phyloP scores from a whole-genome alignment of 2,329 filamentous ascomycete genomes.

The Mollisiaceae sp. region DNA sequence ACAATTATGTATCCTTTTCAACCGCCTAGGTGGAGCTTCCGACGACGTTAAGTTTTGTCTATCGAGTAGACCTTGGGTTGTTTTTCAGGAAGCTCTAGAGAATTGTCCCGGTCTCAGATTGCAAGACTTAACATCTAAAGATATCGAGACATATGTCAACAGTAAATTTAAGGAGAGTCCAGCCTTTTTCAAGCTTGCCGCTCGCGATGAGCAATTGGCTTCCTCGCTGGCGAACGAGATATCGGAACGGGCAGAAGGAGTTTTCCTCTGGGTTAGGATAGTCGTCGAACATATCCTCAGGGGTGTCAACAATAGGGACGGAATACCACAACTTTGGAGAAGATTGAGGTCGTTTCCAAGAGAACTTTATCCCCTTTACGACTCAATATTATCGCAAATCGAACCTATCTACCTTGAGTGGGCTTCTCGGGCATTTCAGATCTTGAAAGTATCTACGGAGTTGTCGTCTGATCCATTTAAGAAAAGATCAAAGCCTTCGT shows the following conservation, averaged over 20 bases:
- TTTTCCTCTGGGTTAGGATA: not conserved
- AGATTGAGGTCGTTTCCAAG: not conserved
- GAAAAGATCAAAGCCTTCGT: too few relatives aligned
- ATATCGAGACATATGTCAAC: constrained; percentile 17
- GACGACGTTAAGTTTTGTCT: constrained; percentile 18
- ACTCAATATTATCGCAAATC: not conserved
- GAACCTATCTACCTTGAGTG: not conserved
- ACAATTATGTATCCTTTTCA: constrained; percentile 9
- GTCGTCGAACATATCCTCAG: not conserved
- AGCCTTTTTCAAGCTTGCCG: not conserved
- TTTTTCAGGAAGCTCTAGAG: constrained; percentile 17
- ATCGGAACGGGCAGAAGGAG: not conserved
- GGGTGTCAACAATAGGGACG: not conserved
- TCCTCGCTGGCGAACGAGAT: not conserved
- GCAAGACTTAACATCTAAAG: constrained; percentile 13
- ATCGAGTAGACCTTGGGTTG: constrained; percentile 16
- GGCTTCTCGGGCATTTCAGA: not conserved
- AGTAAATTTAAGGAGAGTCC: not conserved
- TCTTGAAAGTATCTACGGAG: too few relatives aligned
- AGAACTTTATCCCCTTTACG: not conserved
- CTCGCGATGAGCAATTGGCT: not conserved
- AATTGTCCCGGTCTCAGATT: constrained; percentile 4
- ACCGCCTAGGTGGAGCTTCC: not conserved
- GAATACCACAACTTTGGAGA: not conserved
- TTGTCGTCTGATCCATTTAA: too few relatives aligned